Evolutionary conservation across 257 asterid species (phyloP), one percentile per base, ranked within the genome.

Genomic region (Voacanga thouarsii): DNA sequence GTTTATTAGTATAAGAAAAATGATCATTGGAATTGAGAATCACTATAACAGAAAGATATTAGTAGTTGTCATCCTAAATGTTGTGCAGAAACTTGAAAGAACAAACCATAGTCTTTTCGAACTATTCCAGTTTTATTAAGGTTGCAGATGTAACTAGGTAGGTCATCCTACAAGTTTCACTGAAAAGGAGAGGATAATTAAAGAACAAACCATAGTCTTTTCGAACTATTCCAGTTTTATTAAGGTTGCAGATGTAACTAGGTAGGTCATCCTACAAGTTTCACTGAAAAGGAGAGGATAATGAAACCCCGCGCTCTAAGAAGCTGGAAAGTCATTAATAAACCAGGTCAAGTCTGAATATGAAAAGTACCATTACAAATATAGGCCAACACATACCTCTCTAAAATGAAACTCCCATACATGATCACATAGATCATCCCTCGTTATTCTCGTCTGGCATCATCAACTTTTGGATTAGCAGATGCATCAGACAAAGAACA

Each of bases 381-480:
- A 28, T 18, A 81, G n/a, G 16, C 47, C 41, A 18, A 41, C 37
- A 50, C 81, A n/a, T 81, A 93, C 97, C 96, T 90, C 85, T 33
- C 86, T 88, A 74, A 88, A 94, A 78, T 85, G 97, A 78, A 90
- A 94, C 57, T 88, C 89, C 98, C 98, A 94, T 28, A 3, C 85
- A 72, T 93, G 97, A 75, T 90, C 93, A 71, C 95, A 87, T 43
- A 94, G 86, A 81, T 94, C 97, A 23, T 84, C 88, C 82, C 87
- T 86, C 51, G 82, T 85, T 83, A 94, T 89, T 73, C 97, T 86
- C 70, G 71, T 78, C 98, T 94, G 90, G 74, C 77, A 88, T 75
- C n/a, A 81, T n/a, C 53, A 86, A 83, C 28, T 23, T 44, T 68
- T 43, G 26, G 23, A 77, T 83, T 76, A 81, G 83, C 72, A 74